Evolutionary conservation across 2,329 filamentous ascomycete species (phyloP), one percentile per base, ranked within the genome.

Genomic region (Hymenoscyphus repandus): DNA sequence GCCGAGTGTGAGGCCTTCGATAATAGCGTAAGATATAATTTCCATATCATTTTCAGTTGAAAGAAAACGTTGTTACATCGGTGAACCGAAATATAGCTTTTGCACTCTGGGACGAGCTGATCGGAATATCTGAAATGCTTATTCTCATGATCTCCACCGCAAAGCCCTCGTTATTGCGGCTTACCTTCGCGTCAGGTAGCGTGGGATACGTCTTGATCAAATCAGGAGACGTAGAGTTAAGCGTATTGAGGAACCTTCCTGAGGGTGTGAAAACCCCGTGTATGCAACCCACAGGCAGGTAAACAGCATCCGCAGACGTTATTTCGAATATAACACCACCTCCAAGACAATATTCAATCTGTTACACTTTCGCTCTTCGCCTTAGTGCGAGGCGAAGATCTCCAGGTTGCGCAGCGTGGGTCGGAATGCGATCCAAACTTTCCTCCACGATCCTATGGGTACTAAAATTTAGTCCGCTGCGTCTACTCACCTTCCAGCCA

Each of bases 401-500:
- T 12, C 13, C 13, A 58, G 47, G 40, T 58, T 56, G 9, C 51
- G 42, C 5, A 12, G 7, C 9, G 56, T 58, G 10, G 51, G 53
- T 39, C 53, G 53, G 34, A 56, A 58, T 5, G 40, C 11, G 3
- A 58, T 32, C 51, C 53, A 56, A 10, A 56, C 22, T n/a, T 58
- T 56, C 10, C 32, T 32, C 6, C 44, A 49, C 3, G 44, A 12
- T 6, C 51, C 56, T 11, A 56, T 27, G 12, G 53, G 47, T 6
- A 46, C 31, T 1, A 53, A 54, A 13, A 56, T 12, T 5, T 51
- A 47, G 13, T 58, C 51, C 31, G 39, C 30, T 9, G 49, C 36
- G 12, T 56, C 49, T 51, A 34, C 20, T 7, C 5, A 27, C 2
- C 6, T 34, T 15, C 45, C 20, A 50, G 48, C 10, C 7, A n/a